phyloP scores from a whole-genome alignment of 176 grass and related monocot genomes.

The Musa beccarii region DNA sequence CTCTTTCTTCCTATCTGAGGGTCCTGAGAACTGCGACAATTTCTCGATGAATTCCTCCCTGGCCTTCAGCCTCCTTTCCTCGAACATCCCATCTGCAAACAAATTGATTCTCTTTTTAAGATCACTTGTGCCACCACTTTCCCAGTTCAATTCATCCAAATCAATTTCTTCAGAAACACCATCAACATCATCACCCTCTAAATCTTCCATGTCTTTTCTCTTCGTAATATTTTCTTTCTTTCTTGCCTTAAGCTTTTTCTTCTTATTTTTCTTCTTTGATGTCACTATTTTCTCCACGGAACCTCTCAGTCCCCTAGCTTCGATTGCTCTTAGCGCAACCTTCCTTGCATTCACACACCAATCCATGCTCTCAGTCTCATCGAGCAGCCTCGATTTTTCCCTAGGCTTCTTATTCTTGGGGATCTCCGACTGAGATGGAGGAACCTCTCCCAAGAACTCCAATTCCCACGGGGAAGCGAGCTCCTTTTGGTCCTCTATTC shows the following conservation, averaged over 20 bases:
- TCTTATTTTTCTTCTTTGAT: constrained; percentile 67
- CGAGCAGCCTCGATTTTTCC: constrained; percentile 21
- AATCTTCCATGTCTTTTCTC: constrained; percentile 6
- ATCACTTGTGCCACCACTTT: constrained; percentile 23
- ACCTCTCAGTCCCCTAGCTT: constrained; percentile 46
- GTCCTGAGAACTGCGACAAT: constrained; percentile 62
- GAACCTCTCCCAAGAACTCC: constrained; percentile 30
- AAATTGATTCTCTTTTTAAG: constrained; percentile 39
- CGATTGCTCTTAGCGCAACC: constrained; percentile 59
- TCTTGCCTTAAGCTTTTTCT: constrained; percentile 38
- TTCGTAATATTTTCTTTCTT: constrained; percentile 22
- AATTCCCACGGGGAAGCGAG: constrained; percentile 23
- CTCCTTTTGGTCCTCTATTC: constrained; percentile 19
- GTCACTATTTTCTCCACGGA: constrained; percentile 50
- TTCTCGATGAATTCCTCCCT: constrained; percentile 58
- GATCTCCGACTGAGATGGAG: constrained; percentile 3
- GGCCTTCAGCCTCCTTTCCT: constrained; percentile 53
- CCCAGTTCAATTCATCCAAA: constrained; percentile 17
- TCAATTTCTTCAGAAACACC: constrained; percentile 20
- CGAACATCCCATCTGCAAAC: constrained; percentile 69
- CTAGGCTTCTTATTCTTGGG: neutral
- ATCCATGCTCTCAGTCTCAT: constrained; percentile 42
- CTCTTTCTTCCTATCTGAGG: constrained; percentile 73
- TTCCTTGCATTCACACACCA: constrained; percentile 80
- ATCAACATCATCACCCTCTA: constrained; percentile 18